Conservation (phyloP, 345 rosid species). For the Citrus inodora region DNA sequence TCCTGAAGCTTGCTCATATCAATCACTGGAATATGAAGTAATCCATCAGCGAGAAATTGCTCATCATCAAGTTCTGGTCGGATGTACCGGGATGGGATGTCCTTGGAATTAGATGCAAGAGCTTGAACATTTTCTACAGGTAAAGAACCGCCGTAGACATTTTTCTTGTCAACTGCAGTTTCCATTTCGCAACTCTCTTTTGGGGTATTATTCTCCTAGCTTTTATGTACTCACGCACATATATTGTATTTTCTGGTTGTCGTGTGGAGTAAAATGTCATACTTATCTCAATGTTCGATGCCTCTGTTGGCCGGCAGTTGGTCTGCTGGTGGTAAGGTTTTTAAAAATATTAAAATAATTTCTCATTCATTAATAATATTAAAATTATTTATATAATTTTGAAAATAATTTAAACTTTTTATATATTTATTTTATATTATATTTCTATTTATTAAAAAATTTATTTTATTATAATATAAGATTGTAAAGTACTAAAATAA, state of each 20-base stretch:
- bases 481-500: too few relatives aligned
- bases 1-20: constrained; percentile 33
- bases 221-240: too few relatives aligned
- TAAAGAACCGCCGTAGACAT: constrained; percentile 24
- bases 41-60: constrained; percentile 10
- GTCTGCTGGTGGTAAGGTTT: too few relatives aligned
- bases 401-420: too few relatives aligned
- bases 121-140: constrained; percentile 29
- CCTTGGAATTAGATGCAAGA: constrained; percentile 10
- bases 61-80: constrained; percentile 24
- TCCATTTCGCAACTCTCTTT: constrained; percentile 2
- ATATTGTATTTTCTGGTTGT: neutral
- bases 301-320: too few relatives aligned
- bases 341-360: too few relatives aligned
- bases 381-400: too few relatives aligned
- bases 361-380: too few relatives aligned
- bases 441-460: too few relatives aligned
- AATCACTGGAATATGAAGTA: constrained; percentile 34
- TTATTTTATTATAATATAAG: too few relatives aligned
- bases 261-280: neutral
- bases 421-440: too few relatives aligned
- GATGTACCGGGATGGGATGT: constrained; percentile 30
- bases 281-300: neutral
- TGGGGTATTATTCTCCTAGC: too few relatives aligned
- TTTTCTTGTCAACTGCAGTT: neutral